Base-by-base conservation (phyloP, 495 filamentous ascomycete genomes). In the Podospora pseudopauciseta region DNA sequence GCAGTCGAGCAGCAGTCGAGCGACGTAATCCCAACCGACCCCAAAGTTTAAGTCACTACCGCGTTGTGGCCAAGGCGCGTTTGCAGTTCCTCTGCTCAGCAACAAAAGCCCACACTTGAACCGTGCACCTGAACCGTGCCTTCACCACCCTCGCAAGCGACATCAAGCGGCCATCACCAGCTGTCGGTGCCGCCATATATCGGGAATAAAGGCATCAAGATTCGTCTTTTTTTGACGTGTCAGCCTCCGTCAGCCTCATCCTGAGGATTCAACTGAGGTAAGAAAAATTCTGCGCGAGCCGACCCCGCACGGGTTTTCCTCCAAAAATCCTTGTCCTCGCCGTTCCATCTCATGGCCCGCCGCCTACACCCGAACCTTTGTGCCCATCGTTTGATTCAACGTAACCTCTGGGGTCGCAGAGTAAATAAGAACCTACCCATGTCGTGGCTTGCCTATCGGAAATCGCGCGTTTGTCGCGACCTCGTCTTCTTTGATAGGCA, bases 81-180 rank as follows among this genome's bases (percentile, higher is more conserved):
- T 28, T 32, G 32, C 61, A 63, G n/a, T 18, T 63, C 61, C n/a
- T 27, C 23, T 63, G 13, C 30, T 32, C 30, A 63, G 32, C 28
- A 63, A 63, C 28, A 63, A 63, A 63, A 63, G 61, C 61, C 61
- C 28, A 63, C 61, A 63, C 32, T 32, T 63, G 61, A 63, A 32
- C 61, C 61, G 61, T 63, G 61, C 61, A 32, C 27, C 28, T 63
- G 61, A 63, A 63, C 61, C 61, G 61, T 63, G 61, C 61, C 59
- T 28, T 63, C 61, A 63, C 59, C 23, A 63, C 61, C 30, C 9
- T 15, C 32, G 23, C 23, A 63, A 63, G 61, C 32, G 20, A 39
- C 28, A 32, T n/a, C 27, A 63, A 49, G 39, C 39, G 39, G 39
- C 39, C 39, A 49, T 49, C 39, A 49, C 39, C 39, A 49, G 39